A percentile compares a stretch with the other conserved stretches of the same genome.
Evolutionary conservation across 805 yeast species (phyloP).

Genomic region (Lipomyces oligophaga): DNA sequence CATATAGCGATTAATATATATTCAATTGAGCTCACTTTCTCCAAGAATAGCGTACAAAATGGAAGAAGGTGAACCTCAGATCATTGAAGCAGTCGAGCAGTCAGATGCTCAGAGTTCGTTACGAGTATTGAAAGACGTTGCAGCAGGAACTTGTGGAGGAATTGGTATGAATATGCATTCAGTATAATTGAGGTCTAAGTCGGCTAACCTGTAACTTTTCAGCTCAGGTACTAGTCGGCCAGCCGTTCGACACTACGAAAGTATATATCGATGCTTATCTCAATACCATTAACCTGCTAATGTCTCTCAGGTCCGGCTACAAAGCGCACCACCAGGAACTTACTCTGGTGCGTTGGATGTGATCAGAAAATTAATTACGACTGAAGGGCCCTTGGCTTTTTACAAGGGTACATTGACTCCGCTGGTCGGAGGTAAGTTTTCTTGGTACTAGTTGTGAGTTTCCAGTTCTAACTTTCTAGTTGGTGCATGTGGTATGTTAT

Average conservation of each 20-base stretch:
- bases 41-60: too few relatives aligned
- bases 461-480: slow-evolving; percentile 44
- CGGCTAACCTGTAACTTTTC: too few relatives aligned
- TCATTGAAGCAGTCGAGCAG: slow-evolving; percentile 27
- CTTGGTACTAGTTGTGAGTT: slow-evolving; percentile 42
- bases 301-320: slow-evolving; percentile 87
- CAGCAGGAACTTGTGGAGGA: slow-evolving; percentile 94
- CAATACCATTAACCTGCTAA: slow-evolving; percentile 33
- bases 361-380: slow-evolving; percentile 59
- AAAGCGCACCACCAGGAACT: slow-evolving; percentile 75
- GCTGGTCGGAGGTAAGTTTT: slow-evolving; percentile 57
- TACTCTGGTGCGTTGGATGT: slow-evolving; percentile 75
- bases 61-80: slow-evolving; percentile 25
- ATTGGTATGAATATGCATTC: slow-evolving; percentile 39
- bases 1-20: too few relatives aligned
- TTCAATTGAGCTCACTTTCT: too few relatives aligned
- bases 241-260: slow-evolving; percentile 39
- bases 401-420: slow-evolving; percentile 95
- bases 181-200: not conserved
- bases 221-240: slow-evolving; percentile 93
- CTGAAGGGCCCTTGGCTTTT: slow-evolving; percentile 83
- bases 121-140: slow-evolving; percentile 66
- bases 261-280: slow-evolving; percentile 1
- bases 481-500: slow-evolving; percentile 73
- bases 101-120: slow-evolving; percentile 9